Percentiles rank a stretch among this genome's conserved stretches.
These are phyloP conservation scores for Pachyrhizus erosus DNA, from an alignment of 306 rosid genomes.

Conservation along the genomic window DNA sequence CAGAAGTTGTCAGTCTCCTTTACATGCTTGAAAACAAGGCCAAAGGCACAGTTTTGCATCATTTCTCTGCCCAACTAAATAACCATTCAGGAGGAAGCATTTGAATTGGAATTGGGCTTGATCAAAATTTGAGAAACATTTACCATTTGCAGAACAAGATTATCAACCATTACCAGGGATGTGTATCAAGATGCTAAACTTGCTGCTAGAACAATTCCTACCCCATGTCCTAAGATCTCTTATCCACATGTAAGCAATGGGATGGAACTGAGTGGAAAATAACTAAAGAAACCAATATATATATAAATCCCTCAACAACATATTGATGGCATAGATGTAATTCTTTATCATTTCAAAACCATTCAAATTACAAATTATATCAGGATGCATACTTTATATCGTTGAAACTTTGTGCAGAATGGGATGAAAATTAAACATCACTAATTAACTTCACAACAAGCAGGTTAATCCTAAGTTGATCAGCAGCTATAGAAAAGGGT, in stretches of 20 bases:
- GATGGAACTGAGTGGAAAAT: slow-evolving; percentile 31
- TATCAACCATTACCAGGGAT: slow-evolving; percentile 75
- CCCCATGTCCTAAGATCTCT: slow-evolving; percentile 51
- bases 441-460: slow-evolving; percentile 25
- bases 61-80: slow-evolving; percentile 71
- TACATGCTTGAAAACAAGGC: slow-evolving; percentile 72
- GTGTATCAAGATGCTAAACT: slow-evolving; percentile 47
- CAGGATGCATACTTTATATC: slow-evolving; percentile 9
- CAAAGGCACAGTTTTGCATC: slow-evolving; percentile 62
- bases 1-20: slow-evolving; percentile 83
- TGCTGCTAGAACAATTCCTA: slow-evolving; percentile 49
- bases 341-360: slow-evolving; percentile 21
- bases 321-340: slow-evolving; percentile 46
- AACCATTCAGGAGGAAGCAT: slow-evolving; percentile 64
- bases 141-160: slow-evolving; percentile 49
- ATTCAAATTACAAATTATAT: slow-evolving; percentile 26
- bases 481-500: slow-evolving; percentile 6
- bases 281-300: slow-evolving; percentile 51
- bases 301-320: slow-evolving; percentile 22
- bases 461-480: slow-evolving; percentile 32
- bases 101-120: slow-evolving; percentile 56
- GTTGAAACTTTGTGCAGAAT: slow-evolving; percentile 20
- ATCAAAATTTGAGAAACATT: slow-evolving; percentile 48
- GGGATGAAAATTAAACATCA: slow-evolving; percentile 10
- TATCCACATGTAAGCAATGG: slow-evolving; percentile 48